Conservation (phyloP, 2,329 filamentous ascomycete species). For the Bipolaris zeicola region DNA sequence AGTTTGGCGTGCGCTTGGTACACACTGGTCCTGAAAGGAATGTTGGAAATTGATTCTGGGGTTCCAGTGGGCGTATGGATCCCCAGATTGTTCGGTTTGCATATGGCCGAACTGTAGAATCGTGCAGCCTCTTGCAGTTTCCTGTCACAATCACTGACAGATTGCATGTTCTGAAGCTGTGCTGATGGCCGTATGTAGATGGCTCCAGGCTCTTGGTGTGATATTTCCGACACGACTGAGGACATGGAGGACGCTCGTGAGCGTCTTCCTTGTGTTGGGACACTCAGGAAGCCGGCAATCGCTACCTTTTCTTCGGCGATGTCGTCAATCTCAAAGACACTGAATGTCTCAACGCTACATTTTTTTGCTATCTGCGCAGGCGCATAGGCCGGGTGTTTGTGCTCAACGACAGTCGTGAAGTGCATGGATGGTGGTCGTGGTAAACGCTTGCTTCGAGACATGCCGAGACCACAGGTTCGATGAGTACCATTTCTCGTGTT, state of each 20-base stretch:
- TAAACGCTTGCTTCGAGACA: background rate
- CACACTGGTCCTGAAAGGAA: background rate
- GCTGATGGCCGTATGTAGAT: slow-evolving; percentile 12
- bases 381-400: background rate
- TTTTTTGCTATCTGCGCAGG: background rate
- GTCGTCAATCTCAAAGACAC: background rate
- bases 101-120: background rate
- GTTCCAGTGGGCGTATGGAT: slow-evolving; percentile 4
- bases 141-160: slow-evolving; percentile 5
- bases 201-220: slow-evolving; percentile 7
- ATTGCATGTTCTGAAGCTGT: slow-evolving; percentile 18
- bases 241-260: slow-evolving; percentile 12
- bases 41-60: slow-evolving; percentile 8
- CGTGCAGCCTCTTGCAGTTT: background rate
- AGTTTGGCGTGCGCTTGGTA: slow-evolving; percentile 6
- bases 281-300: background rate
- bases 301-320: background rate
- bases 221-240: slow-evolving; percentile 5
- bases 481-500: background rate
- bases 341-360: background rate
- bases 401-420: slow-evolving; percentile 1
- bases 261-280: background rate
- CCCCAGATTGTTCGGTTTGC: background rate
- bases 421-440: background rate
- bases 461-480: background rate